Percentiles rank a stretch among this genome's conserved stretches.
These are phyloP conservation scores for Leishmania guyanensis DNA, from an alignment of 208 protist species.

Conservation along the genomic window DNA sequence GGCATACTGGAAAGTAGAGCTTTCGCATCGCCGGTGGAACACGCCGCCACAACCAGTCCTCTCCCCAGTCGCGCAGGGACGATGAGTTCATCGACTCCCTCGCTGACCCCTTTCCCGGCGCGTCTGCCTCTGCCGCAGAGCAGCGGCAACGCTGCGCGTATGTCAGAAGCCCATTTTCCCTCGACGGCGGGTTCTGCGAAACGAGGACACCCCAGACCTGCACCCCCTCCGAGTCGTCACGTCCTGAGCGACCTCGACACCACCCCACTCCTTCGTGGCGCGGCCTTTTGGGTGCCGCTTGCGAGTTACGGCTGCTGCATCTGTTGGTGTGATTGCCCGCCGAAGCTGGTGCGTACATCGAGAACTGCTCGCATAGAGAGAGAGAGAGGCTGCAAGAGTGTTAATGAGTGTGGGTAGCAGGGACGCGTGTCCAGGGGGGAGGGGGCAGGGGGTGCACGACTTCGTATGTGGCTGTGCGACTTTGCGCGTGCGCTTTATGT, in stretches of 20 bases:
- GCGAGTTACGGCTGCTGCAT: neutral
- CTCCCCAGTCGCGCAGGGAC: neutral
- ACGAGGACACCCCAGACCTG: slow-evolving; percentile 43
- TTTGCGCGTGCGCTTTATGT: neutral
- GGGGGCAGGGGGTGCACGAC: neutral
- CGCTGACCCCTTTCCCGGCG: neutral
- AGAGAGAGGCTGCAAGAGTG: neutral
- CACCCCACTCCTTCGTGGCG: neutral
- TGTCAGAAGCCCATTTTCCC: slow-evolving; percentile 30
- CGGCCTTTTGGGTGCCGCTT: neutral
- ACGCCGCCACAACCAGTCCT: slow-evolving; percentile 11
- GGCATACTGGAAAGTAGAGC: neutral
- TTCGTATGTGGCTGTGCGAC: neutral
- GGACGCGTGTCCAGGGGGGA: neutral
- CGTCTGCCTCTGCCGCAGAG: neutral
- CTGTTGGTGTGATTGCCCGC: neutral
- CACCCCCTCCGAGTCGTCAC: neutral
- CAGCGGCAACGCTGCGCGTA: slow-evolving; percentile 8
- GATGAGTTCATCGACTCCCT: neutral
- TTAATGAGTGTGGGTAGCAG: neutral
- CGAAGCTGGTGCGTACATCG: neutral
- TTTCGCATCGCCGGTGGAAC: slow-evolving; percentile 1
- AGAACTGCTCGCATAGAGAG: neutral
- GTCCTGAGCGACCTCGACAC: neutral
- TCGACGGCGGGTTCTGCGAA: slow-evolving; percentile 11